phyloP scores from a whole-genome alignment of 345 rosid species.

The Brassica incana region DNA sequence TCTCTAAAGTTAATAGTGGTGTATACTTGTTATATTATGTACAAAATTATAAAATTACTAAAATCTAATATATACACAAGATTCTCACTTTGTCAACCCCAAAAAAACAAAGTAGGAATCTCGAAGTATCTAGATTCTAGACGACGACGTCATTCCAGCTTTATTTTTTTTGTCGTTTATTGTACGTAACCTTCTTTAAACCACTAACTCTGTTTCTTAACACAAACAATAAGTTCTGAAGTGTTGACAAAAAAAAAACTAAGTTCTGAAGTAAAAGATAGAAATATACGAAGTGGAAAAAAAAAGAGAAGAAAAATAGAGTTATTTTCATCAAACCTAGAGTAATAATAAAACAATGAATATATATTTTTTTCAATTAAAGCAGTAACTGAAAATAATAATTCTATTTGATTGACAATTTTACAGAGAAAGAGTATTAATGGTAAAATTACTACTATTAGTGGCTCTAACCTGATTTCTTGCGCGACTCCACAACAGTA shows the following conservation, averaged over 20 bases:
- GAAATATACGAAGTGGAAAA: not conserved
- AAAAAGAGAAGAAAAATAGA: not conserved
- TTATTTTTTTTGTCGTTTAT: not conserved
- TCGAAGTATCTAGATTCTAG: not conserved
- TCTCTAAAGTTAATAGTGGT: not conserved
- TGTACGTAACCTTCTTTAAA: conserved; percentile 20
- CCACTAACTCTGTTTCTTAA: not conserved
- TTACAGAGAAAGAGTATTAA: not conserved
- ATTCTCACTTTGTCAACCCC: conserved; percentile 31
- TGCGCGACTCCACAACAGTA: conserved; percentile 50
- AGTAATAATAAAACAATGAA: not conserved
- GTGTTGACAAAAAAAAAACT: too few species aligned
- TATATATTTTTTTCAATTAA: not conserved
- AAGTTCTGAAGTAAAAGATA: not conserved
- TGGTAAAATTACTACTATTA: not conserved
- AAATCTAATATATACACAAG: conserved; percentile 18
- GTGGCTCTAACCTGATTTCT: conserved; percentile 52
- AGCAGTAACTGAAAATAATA: not conserved
- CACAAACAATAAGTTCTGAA: not conserved
- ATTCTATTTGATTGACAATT: not conserved
- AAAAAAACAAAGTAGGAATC: conserved; percentile 36
- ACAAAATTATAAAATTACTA: not conserved
- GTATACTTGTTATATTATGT: not conserved
- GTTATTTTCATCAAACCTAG: not conserved
- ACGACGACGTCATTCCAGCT: conserved; percentile 30